Base-by-base conservation (phyloP, 441 rosid species). In the Theobroma grandiflorum region DNA sequence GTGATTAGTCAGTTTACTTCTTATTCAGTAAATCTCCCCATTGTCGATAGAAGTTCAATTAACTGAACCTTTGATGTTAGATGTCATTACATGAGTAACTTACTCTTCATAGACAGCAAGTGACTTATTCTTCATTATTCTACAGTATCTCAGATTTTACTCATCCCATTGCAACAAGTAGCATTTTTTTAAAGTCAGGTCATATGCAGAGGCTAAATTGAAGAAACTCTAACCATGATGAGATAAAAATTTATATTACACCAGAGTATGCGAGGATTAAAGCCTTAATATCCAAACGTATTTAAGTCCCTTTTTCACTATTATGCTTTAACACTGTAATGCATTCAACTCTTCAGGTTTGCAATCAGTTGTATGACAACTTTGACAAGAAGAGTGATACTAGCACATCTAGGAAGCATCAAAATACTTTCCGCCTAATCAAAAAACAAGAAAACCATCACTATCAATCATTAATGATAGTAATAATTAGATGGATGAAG, bases 401-500 rank as follows among this genome's bases (percentile, higher is more conserved):
- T 15, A 12, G 42, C 42, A 33, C 67, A 63, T 14, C 40, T 0
- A 12, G 3, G 35, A 63, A 35, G 43, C n/a, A 63, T 63, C 43
- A 35, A 16, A 63, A 35, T 63, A 63, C 61, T 6, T 35, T 63
- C 43, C 35, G 68, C 20, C 20, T 35, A 63, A 15, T 35, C 15
- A 63, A 63, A 43, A 35, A 43, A 63, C 43, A 15, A 63, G 66
- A 63, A 63, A 63, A 63, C 20, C 68, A 63, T 63, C 43, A 35
- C 9, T n/a, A 15, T 2, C 7, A 35, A 14, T 63, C 68, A 14
- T 35, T 63, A 63, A 63, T 6, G 20, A 63, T 15, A 33, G 15
- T 22, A 20, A 59, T 15, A 63, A 45, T 40, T 45, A 35, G 18
- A 63, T 63, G n/a, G 42, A 35, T 35, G 20, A 8, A 33, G 43